These are phyloP conservation scores for Meripilus lineatus DNA, from an alignment of 1,284 basidiomycete genomes.

Conservation along the genomic window DNA sequence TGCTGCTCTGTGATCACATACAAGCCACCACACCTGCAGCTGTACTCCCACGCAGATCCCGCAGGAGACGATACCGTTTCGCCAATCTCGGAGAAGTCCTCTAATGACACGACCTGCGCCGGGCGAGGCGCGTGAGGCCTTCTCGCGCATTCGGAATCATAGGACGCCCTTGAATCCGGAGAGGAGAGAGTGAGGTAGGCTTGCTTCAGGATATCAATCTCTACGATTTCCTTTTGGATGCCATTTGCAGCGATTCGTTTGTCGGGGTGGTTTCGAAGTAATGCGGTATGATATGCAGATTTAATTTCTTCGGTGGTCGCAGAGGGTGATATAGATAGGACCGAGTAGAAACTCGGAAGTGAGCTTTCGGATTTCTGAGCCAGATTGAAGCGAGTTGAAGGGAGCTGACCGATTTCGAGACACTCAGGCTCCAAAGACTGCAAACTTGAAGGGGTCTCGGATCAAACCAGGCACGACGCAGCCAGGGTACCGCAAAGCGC, in stretches of 20 bases:
- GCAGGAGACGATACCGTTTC: slow-evolving; percentile 10
- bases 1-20: slow-evolving; percentile 53
- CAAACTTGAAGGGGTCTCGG: no score
- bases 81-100: slow-evolving; percentile 53
- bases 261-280: slow-evolving; percentile 67
- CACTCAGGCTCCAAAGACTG: no score
- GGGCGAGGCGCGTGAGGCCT: slow-evolving; percentile 46
- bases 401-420: no score
- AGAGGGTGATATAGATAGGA: slow-evolving; percentile 28
- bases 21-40: slow-evolving; percentile 65
- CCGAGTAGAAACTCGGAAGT: slow-evolving; percentile 25
- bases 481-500: no score
- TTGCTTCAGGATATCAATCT: slow-evolving; percentile 54
- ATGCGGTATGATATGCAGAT: slow-evolving; percentile 60
- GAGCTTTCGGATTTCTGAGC: slow-evolving; percentile 5
- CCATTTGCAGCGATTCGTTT: slow-evolving; percentile 33
- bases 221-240: slow-evolving; percentile 19
- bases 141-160: slow-evolving; percentile 36
- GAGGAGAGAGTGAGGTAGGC: slow-evolving; percentile 56
- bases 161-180: slow-evolving; percentile 37
- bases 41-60: slow-evolving; percentile 42
- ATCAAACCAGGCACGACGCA: no score
- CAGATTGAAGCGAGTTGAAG: no score
- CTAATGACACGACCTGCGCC: slow-evolving; percentile 71
- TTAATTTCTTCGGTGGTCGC: slow-evolving; percentile 49